Evolutionary conservation across 306 rosid species (phyloP).

Genomic region (Dryas alaskensis): DNA sequence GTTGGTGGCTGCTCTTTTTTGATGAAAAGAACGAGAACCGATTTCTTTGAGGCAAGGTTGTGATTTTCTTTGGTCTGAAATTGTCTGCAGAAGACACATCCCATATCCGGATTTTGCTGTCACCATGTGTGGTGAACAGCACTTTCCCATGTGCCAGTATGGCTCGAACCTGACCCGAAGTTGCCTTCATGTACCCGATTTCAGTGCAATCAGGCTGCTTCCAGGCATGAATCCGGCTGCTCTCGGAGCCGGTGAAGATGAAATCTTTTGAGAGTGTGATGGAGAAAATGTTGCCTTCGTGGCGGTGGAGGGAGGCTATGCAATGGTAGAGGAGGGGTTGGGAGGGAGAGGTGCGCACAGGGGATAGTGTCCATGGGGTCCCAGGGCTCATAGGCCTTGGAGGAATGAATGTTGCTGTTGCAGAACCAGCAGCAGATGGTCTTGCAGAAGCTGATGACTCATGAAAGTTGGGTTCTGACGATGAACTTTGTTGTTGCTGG

Average conservation of each 20-base stretch:
- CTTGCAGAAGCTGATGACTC: constrained; percentile 25
- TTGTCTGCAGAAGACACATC: constrained; percentile 33
- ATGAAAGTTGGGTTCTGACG: constrained; percentile 22
- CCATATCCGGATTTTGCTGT: constrained; percentile 47
- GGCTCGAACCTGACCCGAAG: constrained; percentile 44
- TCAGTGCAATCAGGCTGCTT: constrained; percentile 54
- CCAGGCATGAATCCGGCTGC: constrained; percentile 48
- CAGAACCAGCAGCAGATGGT: constrained; percentile 34
- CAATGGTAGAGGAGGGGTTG: constrained; percentile 48
- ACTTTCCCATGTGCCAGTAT: constrained; percentile 37
- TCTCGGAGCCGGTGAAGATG: constrained; percentile 48
- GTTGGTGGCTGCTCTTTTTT: constrained; percentile 34
- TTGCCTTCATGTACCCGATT: constrained; percentile 38
- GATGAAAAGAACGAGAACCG: constrained; percentile 26
- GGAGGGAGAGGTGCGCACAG: constrained; percentile 28
- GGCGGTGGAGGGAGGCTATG: constrained; percentile 58
- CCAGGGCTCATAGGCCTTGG: constrained; percentile 36
- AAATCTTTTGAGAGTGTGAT: constrained; percentile 41
- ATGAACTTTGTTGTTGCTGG: constrained; percentile 17
- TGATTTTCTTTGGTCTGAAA: constrained; percentile 38
- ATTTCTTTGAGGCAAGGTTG: constrained; percentile 37
- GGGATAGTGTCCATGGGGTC: constrained; percentile 42
- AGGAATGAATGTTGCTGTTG: constrained; percentile 20
- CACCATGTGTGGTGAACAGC: constrained; percentile 44
- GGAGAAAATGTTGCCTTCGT: constrained; percentile 49